Evolutionary conservation across 768 basidiomycete genomes (phyloP).

Genomic region (Boletus edulis): DNA sequence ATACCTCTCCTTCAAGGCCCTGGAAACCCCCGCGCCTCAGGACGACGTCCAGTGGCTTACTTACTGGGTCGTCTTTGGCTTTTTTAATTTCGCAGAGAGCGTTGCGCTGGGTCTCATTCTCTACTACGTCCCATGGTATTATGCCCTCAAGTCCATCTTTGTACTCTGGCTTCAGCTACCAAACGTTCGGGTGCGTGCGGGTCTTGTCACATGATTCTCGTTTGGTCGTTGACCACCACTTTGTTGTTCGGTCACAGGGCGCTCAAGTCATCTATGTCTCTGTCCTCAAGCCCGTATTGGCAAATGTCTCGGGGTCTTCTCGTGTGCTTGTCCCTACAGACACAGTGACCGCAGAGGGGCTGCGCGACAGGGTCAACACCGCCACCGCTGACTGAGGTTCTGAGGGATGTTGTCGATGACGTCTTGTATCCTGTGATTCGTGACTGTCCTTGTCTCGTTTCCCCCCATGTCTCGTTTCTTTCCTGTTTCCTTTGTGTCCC

Average conservation of each 20-base stretch:
- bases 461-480: not conserved
- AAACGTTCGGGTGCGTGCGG: slow-evolving; percentile 67
- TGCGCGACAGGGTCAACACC: slow-evolving; percentile 44
- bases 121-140: slow-evolving; percentile 95
- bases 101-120: slow-evolving; percentile 80
- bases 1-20: slow-evolving; percentile 92
- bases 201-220: not conserved
- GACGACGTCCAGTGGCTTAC: slow-evolving; percentile 97
- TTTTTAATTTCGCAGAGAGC: slow-evolving; percentile 90
- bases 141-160: slow-evolving; percentile 87
- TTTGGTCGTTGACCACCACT: not conserved
- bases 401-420: not conserved
- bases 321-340: slow-evolving; percentile 45
- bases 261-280: slow-evolving; percentile 79
- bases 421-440: not conserved
- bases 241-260: slow-evolving; percentile 49
- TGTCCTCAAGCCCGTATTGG: slow-evolving; percentile 77
- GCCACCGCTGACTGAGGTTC: slow-evolving; percentile 33
- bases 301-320: slow-evolving; percentile 51
- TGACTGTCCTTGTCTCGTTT: not conserved
- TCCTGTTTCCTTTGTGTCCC: not conserved
- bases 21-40: slow-evolving; percentile 78
- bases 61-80: slow-evolving; percentile 95
- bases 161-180: slow-evolving; percentile 92
- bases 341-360: slow-evolving; percentile 48